Conservation (phyloP, 2,329 filamentous ascomycete species). For the Aureobasidium sp. region DNA sequence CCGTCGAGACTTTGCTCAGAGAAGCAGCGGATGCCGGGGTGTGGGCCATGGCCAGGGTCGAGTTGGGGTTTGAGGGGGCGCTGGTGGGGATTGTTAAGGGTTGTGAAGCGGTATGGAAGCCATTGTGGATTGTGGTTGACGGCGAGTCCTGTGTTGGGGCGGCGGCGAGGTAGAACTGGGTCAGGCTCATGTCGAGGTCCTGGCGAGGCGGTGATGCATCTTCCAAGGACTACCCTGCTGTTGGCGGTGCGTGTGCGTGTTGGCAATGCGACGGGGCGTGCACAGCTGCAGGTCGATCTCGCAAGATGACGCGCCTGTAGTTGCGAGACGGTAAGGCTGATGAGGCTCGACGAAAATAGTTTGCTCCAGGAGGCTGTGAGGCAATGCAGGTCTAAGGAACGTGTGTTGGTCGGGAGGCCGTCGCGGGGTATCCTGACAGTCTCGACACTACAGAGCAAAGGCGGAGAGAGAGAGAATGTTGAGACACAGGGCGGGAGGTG, state of each 20-base stretch:
- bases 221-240: slow-evolving; percentile 13
- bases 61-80: neutral
- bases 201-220: slow-evolving; percentile 12
- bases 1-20: slow-evolving; percentile 27
- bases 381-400: neutral
- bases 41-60: slow-evolving; percentile 20
- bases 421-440: neutral
- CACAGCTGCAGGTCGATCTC: neutral
- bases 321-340: neutral
- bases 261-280: slow-evolving; percentile 2
- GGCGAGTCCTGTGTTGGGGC: neutral
- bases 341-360: slow-evolving; percentile 8
- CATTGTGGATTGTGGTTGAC: neutral
- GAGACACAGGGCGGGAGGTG: neutral
- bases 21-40: slow-evolving; percentile 25
- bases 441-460: neutral
- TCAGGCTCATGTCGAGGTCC: slow-evolving; percentile 14
- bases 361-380: neutral
- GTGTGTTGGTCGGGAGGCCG: neutral
- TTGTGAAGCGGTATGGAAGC: neutral
- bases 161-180: neutral
- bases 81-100: neutral
- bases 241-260: neutral
- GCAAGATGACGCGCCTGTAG: neutral
- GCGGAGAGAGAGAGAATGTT: neutral